Evolutionary conservation across 2,329 filamentous ascomycete species (phyloP).

Genomic region (Pezicula radicicola): DNA sequence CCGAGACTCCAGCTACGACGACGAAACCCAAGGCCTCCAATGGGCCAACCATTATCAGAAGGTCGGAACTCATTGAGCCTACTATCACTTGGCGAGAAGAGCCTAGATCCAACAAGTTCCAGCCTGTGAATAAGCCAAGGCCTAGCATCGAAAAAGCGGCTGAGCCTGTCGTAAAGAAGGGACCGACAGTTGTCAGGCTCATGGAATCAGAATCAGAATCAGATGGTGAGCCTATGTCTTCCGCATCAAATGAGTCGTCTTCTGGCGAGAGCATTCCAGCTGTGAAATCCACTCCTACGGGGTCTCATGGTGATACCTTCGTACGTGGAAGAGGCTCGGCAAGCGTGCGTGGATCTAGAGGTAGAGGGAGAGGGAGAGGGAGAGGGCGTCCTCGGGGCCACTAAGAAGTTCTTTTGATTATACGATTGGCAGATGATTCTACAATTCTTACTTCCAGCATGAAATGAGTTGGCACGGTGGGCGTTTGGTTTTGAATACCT

Average conservation of each 20-base stretch:
- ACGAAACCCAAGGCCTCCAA: background rate
- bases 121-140: background rate
- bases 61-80: background rate
- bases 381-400: background rate
- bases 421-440: no score
- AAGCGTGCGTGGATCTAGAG: background rate
- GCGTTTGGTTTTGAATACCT: no score
- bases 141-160: background rate
- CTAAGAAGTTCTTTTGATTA: no score
- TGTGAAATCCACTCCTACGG: conserved; percentile 1
- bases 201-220: conserved; percentile 14
- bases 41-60: background rate
- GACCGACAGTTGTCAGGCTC: conserved; percentile 24
- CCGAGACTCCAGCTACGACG: background rate
- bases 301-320: background rate
- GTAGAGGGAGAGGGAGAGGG: background rate
- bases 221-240: background rate
- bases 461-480: no score
- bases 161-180: conserved; percentile 9
- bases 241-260: conserved; percentile 9
- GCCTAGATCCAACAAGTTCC: background rate
- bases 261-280: conserved; percentile 16
- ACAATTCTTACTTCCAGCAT: no score
- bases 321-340: background rate
- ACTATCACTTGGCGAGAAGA: background rate